phyloP scores from a whole-genome alignment of 164 flowering plant genomes.

The Magnolia sinica region DNA sequence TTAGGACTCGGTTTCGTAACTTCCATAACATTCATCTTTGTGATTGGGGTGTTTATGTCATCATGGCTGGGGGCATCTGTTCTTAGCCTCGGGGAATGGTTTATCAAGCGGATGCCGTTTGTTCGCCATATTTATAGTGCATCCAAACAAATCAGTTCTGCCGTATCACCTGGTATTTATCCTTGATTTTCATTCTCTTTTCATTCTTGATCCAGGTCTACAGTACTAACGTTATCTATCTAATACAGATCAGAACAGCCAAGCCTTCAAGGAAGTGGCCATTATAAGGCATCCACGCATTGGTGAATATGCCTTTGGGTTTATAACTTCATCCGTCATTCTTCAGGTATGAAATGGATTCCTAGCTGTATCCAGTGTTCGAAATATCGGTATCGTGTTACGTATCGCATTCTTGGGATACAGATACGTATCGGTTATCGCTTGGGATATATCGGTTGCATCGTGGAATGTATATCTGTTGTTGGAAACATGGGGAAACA shows the following conservation, averaged over 20 bases:
- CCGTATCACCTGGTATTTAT: conserved; percentile 66
- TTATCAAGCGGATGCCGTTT: conserved; percentile 79
- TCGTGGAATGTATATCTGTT: too few species aligned
- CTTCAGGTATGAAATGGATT: conserved; percentile 45
- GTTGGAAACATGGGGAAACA: too few species aligned
- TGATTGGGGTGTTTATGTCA: conserved; percentile 85
- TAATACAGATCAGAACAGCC: conserved; percentile 74
- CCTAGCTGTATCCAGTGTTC: too few species aligned
- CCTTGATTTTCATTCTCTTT: neutral
- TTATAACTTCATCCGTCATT: conserved; percentile 72
- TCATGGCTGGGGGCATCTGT: conserved; percentile 83
- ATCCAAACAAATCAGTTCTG: conserved; percentile 79
- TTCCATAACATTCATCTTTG: conserved; percentile 69
- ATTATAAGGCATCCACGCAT: conserved; percentile 89
- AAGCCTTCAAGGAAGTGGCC: conserved; percentile 92
- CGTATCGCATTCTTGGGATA: too few species aligned
- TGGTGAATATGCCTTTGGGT: conserved; percentile 95
- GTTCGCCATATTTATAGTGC: conserved; percentile 79
- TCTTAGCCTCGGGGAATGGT: conserved; percentile 74
- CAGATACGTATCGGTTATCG: too few species aligned
- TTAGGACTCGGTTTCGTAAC: conserved; percentile 76
- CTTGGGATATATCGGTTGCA: too few species aligned
- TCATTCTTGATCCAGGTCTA: neutral
- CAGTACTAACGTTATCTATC: neutral
- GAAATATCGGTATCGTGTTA: too few species aligned